These are phyloP conservation scores for Coprinellus micaceus DNA, from an alignment of 768 basidiomycete genomes.

Conservation along the genomic window DNA sequence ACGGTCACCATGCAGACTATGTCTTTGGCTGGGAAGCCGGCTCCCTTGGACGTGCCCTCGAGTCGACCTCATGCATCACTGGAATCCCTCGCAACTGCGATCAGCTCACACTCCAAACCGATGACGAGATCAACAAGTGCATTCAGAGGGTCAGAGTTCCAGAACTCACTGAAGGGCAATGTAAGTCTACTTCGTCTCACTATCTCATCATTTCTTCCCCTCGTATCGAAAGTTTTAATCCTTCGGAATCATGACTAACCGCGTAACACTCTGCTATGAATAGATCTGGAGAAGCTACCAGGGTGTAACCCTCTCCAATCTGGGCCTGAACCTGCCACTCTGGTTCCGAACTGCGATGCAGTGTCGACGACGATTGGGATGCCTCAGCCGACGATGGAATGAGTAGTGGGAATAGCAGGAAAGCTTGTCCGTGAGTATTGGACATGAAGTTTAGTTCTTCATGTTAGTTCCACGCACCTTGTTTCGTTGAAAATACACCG, in stretches of 20 bases:
- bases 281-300: constrained; percentile 3
- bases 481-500: no score
- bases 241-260: not conserved
- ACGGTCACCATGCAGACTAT: constrained; percentile 10
- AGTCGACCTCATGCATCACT: not conserved
- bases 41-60: constrained; percentile 4
- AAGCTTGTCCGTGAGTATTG: no score
- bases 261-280: not conserved
- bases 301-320: constrained; percentile 7
- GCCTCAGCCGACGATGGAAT: constrained; percentile 3
- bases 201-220: no score
- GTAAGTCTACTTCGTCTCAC: no score
- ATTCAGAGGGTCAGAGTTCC: not conserved
- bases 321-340: constrained; percentile 4
- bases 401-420: no score
- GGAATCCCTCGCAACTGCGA: constrained; percentile 1
- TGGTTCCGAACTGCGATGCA: not conserved
- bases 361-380: constrained; percentile 4
- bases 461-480: no score
- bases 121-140: constrained; percentile 9
- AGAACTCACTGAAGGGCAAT: constrained; percentile 2
- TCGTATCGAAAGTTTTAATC: no score
- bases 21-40: constrained; percentile 12
- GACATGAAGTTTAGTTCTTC: no score
- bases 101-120: constrained; percentile 4